Evolutionary conservation across 768 basidiomycete genomes (phyloP), one percentile per base, ranked within the genome.

Genomic region (Tubosaeta sp.): DNA sequence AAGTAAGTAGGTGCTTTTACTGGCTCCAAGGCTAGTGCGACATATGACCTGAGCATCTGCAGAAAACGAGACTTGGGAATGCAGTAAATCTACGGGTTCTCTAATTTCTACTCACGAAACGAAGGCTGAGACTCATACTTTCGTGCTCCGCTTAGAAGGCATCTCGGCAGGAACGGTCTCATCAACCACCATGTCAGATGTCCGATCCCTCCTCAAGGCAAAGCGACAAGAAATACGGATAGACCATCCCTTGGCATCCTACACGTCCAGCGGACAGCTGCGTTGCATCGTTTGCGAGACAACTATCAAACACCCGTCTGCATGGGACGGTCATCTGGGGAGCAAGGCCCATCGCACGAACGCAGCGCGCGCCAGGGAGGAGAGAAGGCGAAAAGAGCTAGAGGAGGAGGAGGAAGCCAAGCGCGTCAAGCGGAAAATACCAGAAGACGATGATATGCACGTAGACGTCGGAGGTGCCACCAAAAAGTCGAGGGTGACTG

Each of bases 321-420:
- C 86, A n/a, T 93, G 90, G 90, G 83, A 90, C 52, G 88, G 90
- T 19, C 90, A 93, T 68, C 65, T 93, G 18, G 89, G 85, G 12
- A 89, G 86, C 70, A 92, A 92, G 70, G 69, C 69, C 2, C 90
- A 93, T 64, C 81, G 90, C 30, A 83, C 75, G 35, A 84, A 81
- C 60, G 81, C 84, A 16, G 74, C 75, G 11, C 78, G 79, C 16
- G 61, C 83, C 39, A 79, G 75, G 54, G 81, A 83, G 57, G 80
- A 84, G 51, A 70, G 65, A 47, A 57, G 58, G 31, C 70, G 64
- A 48, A 74, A 72, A 59, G 73, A 71, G 50, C 52, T 69, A 52
- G 68, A 63, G 53, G 54, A 56, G 48, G 62, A 69, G 38, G 71
- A 70, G 41, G 70, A 74, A 55, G 65, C 68, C 35, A 65, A 62